Evolutionary conservation across 441 rosid genomes (phyloP), one percentile per base, ranked within the genome.

Genomic region (Melastoma candidum): DNA sequence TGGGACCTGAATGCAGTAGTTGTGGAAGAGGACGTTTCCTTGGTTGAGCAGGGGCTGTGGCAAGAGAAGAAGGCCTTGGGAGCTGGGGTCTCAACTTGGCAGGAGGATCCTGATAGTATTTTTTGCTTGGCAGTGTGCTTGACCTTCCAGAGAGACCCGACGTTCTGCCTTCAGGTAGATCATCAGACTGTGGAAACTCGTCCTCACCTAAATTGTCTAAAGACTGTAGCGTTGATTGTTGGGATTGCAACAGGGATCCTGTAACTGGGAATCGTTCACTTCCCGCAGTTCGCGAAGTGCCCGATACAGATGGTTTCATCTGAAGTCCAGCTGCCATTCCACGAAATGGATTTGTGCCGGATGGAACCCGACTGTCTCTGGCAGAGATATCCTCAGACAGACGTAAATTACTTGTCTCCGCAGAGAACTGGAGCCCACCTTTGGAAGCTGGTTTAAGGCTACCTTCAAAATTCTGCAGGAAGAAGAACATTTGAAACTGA

Each of bases 361-460:
- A 49, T 45, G 73, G 59, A 66, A 71, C 49, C 60, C 78, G 75
- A 64, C 74, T 75, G 59, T 58, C 44, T 26, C 57, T 44, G n/a
- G 82, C 77, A 66, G 83, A 58, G 67, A 71, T 69, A 24, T 73
- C 79, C 62, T 85, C 89, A 11, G 82, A 62, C 41, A 64, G 71
- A 72, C 64, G 68, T 27, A 72, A 64, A 65, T 52, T 59, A 59
- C 43, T 39, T 44, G 51, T 2, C 11, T 73, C 25, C 53, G 63
- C 74, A 63, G 75, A 47, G 62, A n/a, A 55, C 12, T 51, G 43
- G 56, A 46, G 56, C 12, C 68, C 71, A 63, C 80, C 86, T 17
- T 63, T 59, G 53, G 66, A 51, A 12, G 39, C 66, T 10, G 65
- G 55, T 52, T 74, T 81, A 57, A 69, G 70, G 67, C 65, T 73